Base-by-base conservation (phyloP, 2,329 filamentous ascomycete species). In the Scytalidium sp. region DNA sequence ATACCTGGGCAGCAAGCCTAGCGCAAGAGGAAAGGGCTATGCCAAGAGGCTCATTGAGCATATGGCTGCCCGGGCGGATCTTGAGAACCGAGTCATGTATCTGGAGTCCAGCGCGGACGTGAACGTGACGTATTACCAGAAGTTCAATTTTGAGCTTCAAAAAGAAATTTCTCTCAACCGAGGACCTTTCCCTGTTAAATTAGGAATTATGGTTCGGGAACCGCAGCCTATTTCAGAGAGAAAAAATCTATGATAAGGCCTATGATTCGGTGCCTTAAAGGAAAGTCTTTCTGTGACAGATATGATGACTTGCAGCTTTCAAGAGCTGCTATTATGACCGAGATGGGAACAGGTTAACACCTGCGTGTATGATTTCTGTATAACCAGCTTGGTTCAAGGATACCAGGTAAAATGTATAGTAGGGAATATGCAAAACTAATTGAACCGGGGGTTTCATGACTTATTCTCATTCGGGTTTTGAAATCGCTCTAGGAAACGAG, bases 191-290 rank as follows among this genome's bases (percentile, higher is more conserved):
- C 80, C 85, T 22, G 78, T 92, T 45, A 75, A 75, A 50, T 72
- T 93, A 66, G 86, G 88, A 63, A 87, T 91, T 70, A 95, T 95
- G 89, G 85, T 93, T 46, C 78, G 88, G 52, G 86, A 91, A 74
- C 87, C 88, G 46, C 52, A 53, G 17, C 41, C 19, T 41, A 43
- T 52, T 40, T 54, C 46, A 7, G 50, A 55, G 45, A 50, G 45
- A n/a, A n/a, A n/a, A n/a, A n/a, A n/a, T n/a, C n/a, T n/a, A n/a
- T n/a, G n/a, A n/a, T n/a, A n/a, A n/a, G n/a, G n/a, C n/a, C n/a
- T n/a, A n/a, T n/a, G n/a, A n/a, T n/a, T n/a, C n/a, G n/a, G n/a
- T n/a, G n/a, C n/a, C n/a, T n/a, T n/a, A n/a, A n/a, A n/a, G n/a
- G n/a, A n/a, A n/a, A n/a, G n/a, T n/a, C n/a, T n/a, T n/a, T n/a